phyloP scores from a whole-genome alignment of 2,329 filamentous ascomycete genomes.

The Alternaria solani region DNA sequence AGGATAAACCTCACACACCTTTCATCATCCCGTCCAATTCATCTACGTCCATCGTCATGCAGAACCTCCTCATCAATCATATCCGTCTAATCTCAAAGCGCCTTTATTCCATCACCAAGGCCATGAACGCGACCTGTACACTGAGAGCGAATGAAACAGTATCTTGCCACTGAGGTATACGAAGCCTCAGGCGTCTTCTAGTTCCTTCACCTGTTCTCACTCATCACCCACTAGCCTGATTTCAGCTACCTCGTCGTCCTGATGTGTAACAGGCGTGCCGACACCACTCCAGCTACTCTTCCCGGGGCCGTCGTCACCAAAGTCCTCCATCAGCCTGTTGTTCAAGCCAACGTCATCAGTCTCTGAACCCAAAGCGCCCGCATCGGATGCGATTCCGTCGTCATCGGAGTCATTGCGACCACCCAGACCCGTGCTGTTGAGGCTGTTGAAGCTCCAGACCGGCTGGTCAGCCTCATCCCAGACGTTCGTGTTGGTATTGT shows the following conservation, averaged over 20 bases:
- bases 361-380: conserved; percentile 8
- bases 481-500: conserved; percentile 10
- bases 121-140: background rate
- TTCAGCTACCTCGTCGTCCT: conserved; percentile 15
- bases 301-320: conserved; percentile 10
- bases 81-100: conserved; percentile 6
- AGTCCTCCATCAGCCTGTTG: conserved; percentile 13
- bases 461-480: conserved; percentile 22
- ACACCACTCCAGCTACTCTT: conserved; percentile 10
- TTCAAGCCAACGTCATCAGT: conserved; percentile 7
- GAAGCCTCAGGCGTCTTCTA: background rate
- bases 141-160: background rate
- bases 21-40: background rate
- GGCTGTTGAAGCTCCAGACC: conserved; percentile 33
- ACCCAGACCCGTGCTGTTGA: conserved; percentile 12
- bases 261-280: conserved; percentile 11
- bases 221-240: conserved; percentile 12
- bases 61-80: conserved; percentile 5
- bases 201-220: background rate
- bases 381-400: conserved; percentile 11
- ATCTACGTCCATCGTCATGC: background rate
- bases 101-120: background rate
- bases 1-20: background rate
- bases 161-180: background rate
- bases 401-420: conserved; percentile 17